phyloP scores from a whole-genome alignment of 1,284 basidiomycete genomes.

The Trichosporon asahii region DNA sequence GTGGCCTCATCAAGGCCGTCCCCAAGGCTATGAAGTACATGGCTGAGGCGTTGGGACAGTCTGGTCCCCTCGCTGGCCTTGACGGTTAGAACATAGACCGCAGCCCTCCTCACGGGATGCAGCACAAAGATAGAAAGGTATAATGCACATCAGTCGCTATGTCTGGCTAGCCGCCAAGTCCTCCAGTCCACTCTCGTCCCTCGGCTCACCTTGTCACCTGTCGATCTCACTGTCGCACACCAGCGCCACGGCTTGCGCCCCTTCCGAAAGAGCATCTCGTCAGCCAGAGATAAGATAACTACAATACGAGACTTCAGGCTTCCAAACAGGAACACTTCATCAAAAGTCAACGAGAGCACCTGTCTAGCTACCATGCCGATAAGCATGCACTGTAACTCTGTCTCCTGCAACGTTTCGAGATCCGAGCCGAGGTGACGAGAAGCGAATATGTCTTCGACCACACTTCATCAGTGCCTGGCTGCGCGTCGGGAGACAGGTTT shows the following conservation, averaged over 20 bases:
- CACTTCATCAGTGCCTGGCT: background rate
- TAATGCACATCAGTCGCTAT: background rate
- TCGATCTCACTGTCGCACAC: too few relatives aligned
- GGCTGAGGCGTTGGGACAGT: background rate
- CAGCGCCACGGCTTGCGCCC: too few relatives aligned
- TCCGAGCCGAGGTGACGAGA: background rate
- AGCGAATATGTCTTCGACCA: background rate
- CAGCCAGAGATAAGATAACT: background rate
- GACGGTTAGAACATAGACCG: background rate
- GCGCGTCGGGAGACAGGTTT: background rate
- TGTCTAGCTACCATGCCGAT: background rate
- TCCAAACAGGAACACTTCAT: background rate
- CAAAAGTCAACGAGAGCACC: background rate
- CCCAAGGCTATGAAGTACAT: slow-evolving; percentile 3
- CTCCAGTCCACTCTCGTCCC: too few relatives aligned
- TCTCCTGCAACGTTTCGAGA: background rate
- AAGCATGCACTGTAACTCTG: background rate
- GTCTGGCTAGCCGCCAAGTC: too few relatives aligned
- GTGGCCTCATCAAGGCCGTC: background rate
- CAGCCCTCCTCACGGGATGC: background rate
- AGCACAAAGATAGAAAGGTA: background rate
- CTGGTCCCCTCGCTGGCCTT: background rate
- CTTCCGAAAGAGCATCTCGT: background rate
- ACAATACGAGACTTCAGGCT: background rate
- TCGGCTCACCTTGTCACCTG: too few relatives aligned